Evolutionary conservation across 768 basidiomycete genomes (phyloP).

Genomic region (Dioszegia hungarica): DNA sequence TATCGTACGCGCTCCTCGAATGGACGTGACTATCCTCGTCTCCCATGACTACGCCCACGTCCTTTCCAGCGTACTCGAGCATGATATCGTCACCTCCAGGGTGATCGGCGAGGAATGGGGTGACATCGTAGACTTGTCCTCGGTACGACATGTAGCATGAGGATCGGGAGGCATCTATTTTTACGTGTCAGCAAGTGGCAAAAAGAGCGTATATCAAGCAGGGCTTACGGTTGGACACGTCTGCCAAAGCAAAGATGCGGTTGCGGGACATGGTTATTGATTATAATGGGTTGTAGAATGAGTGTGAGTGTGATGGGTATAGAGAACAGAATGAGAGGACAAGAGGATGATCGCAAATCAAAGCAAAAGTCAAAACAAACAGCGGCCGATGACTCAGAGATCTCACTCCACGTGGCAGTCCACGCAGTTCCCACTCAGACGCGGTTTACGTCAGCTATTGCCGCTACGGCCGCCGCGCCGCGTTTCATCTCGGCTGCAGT

Average conservation of each 20-base stretch:
- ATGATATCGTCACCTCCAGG: slow-evolving; percentile 93
- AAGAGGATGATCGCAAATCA: no score
- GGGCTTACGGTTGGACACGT: slow-evolving; percentile 37
- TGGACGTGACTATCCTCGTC: slow-evolving; percentile 78
- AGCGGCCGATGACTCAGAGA: no score
- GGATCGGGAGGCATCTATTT: slow-evolving; percentile 53
- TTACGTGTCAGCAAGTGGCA: slow-evolving; percentile 3
- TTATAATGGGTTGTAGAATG: background rate
- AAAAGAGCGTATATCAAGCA: background rate
- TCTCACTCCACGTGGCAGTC: no score
- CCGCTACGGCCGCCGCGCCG: no score
- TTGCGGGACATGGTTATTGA: background rate
- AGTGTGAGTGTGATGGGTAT: background rate
- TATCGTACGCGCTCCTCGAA: slow-evolving; percentile 82
- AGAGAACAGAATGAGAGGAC: no score
- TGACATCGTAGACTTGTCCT: slow-evolving; percentile 86
- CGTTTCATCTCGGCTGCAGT: no score
- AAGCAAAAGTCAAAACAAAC: no score
- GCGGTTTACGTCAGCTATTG: no score
- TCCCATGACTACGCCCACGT: slow-evolving; percentile 74
- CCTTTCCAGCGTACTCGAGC: slow-evolving; percentile 73
- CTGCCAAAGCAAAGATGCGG: slow-evolving; percentile 31
- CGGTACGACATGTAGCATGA: slow-evolving; percentile 79
- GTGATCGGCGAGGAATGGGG: slow-evolving; percentile 76
- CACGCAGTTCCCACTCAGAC: no score